Conservation (phyloP, 768 basidiomycete genomes). For the Boletellus ananiceps region DNA sequence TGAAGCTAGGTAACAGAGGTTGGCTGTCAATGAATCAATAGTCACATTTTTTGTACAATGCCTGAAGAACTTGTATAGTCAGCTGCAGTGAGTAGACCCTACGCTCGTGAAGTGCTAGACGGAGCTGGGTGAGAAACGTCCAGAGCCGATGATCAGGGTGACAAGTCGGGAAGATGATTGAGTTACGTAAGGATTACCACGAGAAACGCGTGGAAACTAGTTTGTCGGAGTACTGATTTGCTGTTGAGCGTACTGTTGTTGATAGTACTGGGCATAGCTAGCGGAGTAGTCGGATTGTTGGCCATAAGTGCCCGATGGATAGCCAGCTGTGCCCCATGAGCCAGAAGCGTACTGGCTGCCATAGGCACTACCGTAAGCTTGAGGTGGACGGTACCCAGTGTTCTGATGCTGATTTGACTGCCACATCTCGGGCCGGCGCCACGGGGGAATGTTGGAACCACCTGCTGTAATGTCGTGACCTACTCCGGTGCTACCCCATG, state of each 20-base stretch:
- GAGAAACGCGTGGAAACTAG: constrained; percentile 17
- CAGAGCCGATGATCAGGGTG: constrained; percentile 8
- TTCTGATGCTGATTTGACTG: constrained; percentile 55
- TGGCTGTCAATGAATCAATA: constrained; percentile 28
- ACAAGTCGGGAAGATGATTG: constrained; percentile 14
- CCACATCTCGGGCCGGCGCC: constrained; percentile 90
- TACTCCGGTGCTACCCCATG: constrained; percentile 66
- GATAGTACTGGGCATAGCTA: constrained; percentile 85
- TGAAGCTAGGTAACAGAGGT: constrained; percentile 21
- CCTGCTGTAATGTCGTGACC: constrained; percentile 50
- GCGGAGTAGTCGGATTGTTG: constrained; percentile 61
- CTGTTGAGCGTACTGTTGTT: constrained; percentile 81
- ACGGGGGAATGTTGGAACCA: constrained; percentile 81
- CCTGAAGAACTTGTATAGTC: constrained; percentile 32
- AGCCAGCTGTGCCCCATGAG: constrained; percentile 36
- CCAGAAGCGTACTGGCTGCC: constrained; percentile 40
- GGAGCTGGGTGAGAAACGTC: constrained; percentile 14
- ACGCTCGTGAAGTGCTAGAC: constrained; percentile 23
- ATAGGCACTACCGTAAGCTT: constrained; percentile 49
- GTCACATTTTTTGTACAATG: constrained; percentile 24
- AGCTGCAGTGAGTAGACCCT: constrained; percentile 34
- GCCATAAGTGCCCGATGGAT: constrained; percentile 30
- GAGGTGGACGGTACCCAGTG: constrained; percentile 65
- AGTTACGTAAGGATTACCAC: constrained; percentile 27
- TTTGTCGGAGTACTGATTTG: constrained; percentile 46